A percentile compares a stretch with the other conserved stretches of the same genome.
phyloP scores from a whole-genome alignment of 2,329 filamentous ascomycete genomes.

The Diaporthe sp. region DNA sequence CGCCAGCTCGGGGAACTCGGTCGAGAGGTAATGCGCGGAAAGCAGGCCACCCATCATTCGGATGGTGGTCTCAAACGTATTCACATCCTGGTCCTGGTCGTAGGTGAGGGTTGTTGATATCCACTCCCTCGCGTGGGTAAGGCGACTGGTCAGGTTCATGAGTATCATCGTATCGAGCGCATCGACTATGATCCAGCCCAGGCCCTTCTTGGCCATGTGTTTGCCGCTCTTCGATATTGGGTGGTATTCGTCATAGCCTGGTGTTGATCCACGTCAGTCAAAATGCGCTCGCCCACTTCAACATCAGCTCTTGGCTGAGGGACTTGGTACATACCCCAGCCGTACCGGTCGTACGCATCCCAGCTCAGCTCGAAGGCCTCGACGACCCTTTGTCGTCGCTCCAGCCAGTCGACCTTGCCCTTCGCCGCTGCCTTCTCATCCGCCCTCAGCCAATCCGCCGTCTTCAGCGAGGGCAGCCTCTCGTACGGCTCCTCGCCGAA shows the following conservation, averaged over 20 bases:
- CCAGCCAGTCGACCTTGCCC: constrained; percentile 77
- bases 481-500: constrained; percentile 59
- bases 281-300: neutral
- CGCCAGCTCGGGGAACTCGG: constrained; percentile 83
- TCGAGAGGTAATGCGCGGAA: constrained; percentile 95
- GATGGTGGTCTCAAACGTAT: constrained; percentile 98
- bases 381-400: constrained; percentile 83
- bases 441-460: constrained; percentile 71
- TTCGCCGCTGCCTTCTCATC: constrained; percentile 57
- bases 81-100: constrained; percentile 94
- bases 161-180: constrained; percentile 96
- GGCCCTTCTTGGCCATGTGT: constrained; percentile 88
- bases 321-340: constrained; percentile 80
- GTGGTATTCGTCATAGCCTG: constrained; percentile 87
- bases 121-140: constrained; percentile 91
- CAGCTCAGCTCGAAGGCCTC: constrained; percentile 94
- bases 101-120: constrained; percentile 85
- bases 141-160: constrained; percentile 93
- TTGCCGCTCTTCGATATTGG: constrained; percentile 83
- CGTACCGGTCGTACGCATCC: constrained; percentile 92
- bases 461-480: constrained; percentile 51
- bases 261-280: constrained; percentile 49
- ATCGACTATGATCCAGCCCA: constrained; percentile 99
- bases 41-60: constrained; percentile 95
- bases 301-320: neutral